Percentiles rank a stretch among this genome's conserved stretches.
These are phyloP conservation scores for Talaromyces wortmannii DNA, from an alignment of 495 filamentous ascomycete genomes.

Conservation along the genomic window DNA sequence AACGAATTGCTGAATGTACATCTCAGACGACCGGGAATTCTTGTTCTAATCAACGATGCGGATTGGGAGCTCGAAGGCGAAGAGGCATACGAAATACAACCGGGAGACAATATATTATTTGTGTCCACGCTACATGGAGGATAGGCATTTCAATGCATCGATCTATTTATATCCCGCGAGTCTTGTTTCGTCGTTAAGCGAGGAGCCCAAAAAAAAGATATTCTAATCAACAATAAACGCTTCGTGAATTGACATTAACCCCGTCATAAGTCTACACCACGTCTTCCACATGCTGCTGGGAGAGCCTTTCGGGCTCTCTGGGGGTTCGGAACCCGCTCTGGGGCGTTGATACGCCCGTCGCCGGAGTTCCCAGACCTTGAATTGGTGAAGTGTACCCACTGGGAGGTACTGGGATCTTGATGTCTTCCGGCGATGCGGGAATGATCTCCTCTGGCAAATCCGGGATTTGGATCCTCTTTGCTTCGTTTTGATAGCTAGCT, in stretches of 20 bases:
- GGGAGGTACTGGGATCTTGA: constrained; percentile 71
- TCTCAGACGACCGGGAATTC: constrained; percentile 83
- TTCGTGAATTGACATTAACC: neutral
- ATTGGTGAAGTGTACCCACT: constrained; percentile 47
- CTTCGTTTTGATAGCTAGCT: constrained; percentile 92
- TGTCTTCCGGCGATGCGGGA: constrained; percentile 73
- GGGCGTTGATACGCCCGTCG: constrained; percentile 33
- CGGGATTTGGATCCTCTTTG: constrained; percentile 76
- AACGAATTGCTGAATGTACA: constrained; percentile 2
- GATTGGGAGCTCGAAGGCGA: constrained; percentile 99
- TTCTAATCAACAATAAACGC: neutral
- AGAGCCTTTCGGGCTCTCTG: constrained; percentile 39
- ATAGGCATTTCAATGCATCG: constrained; percentile 22
- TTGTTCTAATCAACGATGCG: constrained; percentile 94
- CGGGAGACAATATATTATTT: constrained; percentile 84
- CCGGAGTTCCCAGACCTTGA: constrained; percentile 38
- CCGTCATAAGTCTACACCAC: constrained; percentile 24
- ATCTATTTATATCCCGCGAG: neutral
- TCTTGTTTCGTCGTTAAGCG: neutral
- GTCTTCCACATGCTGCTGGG: constrained; percentile 42
- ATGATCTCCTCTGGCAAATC: constrained; percentile 53
- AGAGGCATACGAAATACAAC: constrained; percentile 75
- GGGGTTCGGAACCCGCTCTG: constrained; percentile 33
- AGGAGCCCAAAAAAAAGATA: neutral
- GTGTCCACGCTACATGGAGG: constrained; percentile 97